Conservation (phyloP, 2,329 filamentous ascomycete genomes). For the Talaromyces sp. region DNA sequence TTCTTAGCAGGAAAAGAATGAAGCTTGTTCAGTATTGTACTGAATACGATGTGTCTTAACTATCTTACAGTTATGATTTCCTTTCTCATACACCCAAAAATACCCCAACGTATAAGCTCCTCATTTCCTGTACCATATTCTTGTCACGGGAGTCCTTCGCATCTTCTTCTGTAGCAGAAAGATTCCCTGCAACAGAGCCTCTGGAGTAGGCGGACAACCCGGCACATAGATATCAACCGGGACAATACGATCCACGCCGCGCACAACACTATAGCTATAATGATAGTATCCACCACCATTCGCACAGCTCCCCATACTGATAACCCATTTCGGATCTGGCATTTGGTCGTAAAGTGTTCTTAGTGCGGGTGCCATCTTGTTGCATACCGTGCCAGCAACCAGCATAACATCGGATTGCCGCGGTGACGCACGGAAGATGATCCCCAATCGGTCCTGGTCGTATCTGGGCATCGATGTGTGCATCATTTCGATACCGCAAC, state of each 20-base stretch:
- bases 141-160: conserved; percentile 46
- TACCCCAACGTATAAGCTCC: not conserved
- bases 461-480: conserved; percentile 81
- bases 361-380: conserved; percentile 92
- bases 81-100: not conserved
- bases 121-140: conserved; percentile 54
- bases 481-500: conserved; percentile 93
- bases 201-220: conserved; percentile 57
- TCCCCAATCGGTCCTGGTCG: conserved; percentile 82
- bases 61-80: not conserved
- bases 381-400: conserved; percentile 85
- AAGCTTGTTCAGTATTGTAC: not conserved
- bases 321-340: conserved; percentile 85
- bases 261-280: conserved; percentile 74
- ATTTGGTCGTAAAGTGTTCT: conserved; percentile 94
- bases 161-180: conserved; percentile 77
- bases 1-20: not conserved
- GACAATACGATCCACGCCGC: conserved; percentile 71
- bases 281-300: conserved; percentile 86
- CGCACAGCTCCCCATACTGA: conserved; percentile 79
- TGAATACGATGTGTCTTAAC: not conserved
- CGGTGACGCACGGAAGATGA: conserved; percentile 85
- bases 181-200: conserved; percentile 57
- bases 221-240: conserved; percentile 78
- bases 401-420: conserved; percentile 92